Base-by-base conservation (phyloP, 2,329 filamentous ascomycete genomes). In the Aspergillus ochraceoroseus region DNA sequence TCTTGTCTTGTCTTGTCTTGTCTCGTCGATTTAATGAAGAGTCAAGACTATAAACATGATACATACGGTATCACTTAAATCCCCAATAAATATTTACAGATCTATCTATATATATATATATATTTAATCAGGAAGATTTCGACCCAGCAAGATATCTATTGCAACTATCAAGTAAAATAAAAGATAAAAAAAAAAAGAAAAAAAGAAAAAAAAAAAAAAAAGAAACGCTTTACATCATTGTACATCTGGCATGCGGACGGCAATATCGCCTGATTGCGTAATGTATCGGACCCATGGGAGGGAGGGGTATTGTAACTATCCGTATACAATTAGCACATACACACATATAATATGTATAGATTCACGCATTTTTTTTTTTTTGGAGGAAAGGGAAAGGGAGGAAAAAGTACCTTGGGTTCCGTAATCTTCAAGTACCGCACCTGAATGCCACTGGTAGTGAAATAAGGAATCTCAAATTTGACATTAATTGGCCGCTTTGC, bases 391-490 rank as follows among this genome's bases (percentile, higher is more conserved):
- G 13, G 13, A n/a, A 19, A 7, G 14, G 29, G 11, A 7, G 22
- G 36, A 3, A 49, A n/a, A 66, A 79, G 58, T 72, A 95, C 90
- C 87, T 98, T 98, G 32, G 92, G 92, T 70, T 98, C 92, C 50
- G 94, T 96, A 60, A 98, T 98, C 77, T 98, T 98, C 65, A 98
- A 70, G 66, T 98, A 98, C 59, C 92, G 80, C 58, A 98, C 92
- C 68, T 98, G 94, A 55, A 98, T 98, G 51, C 92, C 92, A 70
- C 86, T 94, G 2, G 94, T 98, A n/a, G 92, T 98, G 65, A 98
- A 98, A 70, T 98, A 98, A n/a, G 92, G 92, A 61, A 98, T 98
- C 73, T 98, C 92, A 64, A 98, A 98, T 72, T 98, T 98, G 71
- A 98, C 92, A 66, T 89, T 90, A 59, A 98, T 98, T 1, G 92